Base-by-base conservation (phyloP, 371 early-diverging fungal species). In the Capniomyces stellatus region DNA sequence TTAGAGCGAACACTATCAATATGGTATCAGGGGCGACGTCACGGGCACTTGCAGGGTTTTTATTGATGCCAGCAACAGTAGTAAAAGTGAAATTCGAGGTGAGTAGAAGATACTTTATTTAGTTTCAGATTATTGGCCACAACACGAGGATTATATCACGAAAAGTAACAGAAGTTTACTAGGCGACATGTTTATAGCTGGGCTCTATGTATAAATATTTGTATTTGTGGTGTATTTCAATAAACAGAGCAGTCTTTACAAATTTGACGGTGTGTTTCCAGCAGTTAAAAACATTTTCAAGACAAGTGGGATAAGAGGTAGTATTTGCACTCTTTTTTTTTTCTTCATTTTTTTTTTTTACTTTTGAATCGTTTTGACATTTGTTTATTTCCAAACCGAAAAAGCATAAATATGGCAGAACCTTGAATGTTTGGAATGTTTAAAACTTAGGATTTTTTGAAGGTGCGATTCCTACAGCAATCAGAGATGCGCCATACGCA, bases 401-500 rank as follows among this genome's bases (percentile, higher is more conserved):
- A n/a, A n/a, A n/a, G n/a, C n/a, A n/a, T n/a, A n/a, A n/a, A n/a
- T n/a, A n/a, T n/a, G n/a, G n/a, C n/a, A n/a, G n/a, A n/a, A n/a
- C n/a, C n/a, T n/a, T n/a, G n/a, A n/a, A n/a, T n/a, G n/a, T n/a
- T n/a, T n/a, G 12, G 13, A n/a, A 25, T 10, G n/a, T 40, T 40
- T 46, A 18, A 25, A 13, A 13, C 19, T 22, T 22, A 52, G 67
- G 67, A 31, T 68, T 93, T 19, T 95, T 92, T 74, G 74, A 79
- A 52, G 95, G 97, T 19, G 87, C 76, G 43, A 85, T 89, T 41
- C 88, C 90, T 1, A 96, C 97, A 3, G 84, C 82, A 28, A 73
- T 92, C 49, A 73, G 95, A 23, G 97, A 96, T 64, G 93, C 92
- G 1, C 97, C 97, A 19, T 80, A 86, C 66, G 91, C 97, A 21